Percentiles rank a stretch among this genome's conserved stretches.
Evolutionary conservation across 805 yeast genomes (phyloP).

Genomic region (Ogataea siamensis): DNA sequence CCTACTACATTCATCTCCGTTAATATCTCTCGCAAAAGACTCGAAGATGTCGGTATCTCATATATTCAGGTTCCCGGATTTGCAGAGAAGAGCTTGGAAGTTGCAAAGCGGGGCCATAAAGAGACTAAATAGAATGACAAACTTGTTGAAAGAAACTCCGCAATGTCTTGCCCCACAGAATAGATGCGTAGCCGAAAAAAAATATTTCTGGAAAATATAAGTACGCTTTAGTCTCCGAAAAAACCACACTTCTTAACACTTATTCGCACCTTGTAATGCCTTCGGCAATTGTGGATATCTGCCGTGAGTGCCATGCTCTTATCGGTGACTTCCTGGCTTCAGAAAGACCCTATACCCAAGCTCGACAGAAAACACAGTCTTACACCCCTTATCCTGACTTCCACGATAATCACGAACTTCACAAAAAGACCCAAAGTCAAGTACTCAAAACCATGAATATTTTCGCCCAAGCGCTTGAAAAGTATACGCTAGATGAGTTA

Average conservation of each 20-base stretch:
- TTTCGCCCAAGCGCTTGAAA: conserved; percentile 20
- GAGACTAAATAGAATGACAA: conserved; percentile 11
- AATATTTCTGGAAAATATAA: conserved; percentile 9
- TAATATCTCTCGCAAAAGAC: conserved; percentile 59
- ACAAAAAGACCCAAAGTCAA: conserved; percentile 24
- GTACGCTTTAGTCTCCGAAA: conserved; percentile 3
- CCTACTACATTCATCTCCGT: conserved; percentile 85
- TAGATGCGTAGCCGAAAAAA: conserved; percentile 6
- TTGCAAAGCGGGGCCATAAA: conserved; percentile 74
- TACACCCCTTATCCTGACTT: conserved; percentile 18
- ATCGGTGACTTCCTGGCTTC: conserved; percentile 17
- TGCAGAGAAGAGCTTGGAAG: conserved; percentile 62
- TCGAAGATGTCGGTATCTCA: conserved; percentile 57
- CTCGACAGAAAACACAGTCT: neutral
- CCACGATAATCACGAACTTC: conserved; percentile 16
- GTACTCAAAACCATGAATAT: conserved; percentile 24
- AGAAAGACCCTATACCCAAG: conserved; percentile 17
- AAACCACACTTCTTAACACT: neutral
- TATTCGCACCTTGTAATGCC: conserved; percentile 3
- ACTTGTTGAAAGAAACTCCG: conserved; percentile 2
- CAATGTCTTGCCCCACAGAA: conserved; percentile 8
- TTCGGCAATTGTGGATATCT: conserved; percentile 22
- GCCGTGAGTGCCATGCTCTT: conserved; percentile 25
- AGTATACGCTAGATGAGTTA: conserved; percentile 42
- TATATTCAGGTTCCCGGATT: conserved; percentile 83